Percentiles rank a stretch among this genome's conserved stretches.
Conservation (phyloP, 2,329 filamentous ascomycete species). For the Huntiella moniliformis region DNA sequence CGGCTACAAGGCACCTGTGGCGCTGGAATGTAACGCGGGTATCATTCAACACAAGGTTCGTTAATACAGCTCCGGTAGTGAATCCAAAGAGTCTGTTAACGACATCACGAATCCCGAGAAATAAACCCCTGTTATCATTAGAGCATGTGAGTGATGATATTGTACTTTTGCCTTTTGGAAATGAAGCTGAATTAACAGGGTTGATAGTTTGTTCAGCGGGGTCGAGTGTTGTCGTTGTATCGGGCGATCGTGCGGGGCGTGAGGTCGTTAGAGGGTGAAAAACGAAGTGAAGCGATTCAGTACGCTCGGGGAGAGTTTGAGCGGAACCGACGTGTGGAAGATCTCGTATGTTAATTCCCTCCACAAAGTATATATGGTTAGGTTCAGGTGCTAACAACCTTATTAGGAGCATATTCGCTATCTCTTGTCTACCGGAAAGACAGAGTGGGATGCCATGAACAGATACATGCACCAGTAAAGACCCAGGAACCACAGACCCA, state of each 20-base stretch:
- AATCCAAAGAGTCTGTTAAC: no score
- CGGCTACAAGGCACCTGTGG: no score
- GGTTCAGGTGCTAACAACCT: neutral
- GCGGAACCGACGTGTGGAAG: constrained; percentile 35
- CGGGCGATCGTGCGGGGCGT: constrained; percentile 37
- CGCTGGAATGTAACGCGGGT: no score
- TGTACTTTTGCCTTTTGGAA: no score
- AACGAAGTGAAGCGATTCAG: constrained; percentile 34
- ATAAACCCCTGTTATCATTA: no score
- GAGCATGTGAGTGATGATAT: no score
- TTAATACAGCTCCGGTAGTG: no score
- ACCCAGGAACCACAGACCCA: neutral
- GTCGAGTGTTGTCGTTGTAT: constrained; percentile 37
- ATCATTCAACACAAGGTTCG: no score
- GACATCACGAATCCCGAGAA: no score
- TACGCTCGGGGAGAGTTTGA: constrained; percentile 44
- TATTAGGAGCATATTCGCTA: constrained; percentile 41
- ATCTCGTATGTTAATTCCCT: constrained; percentile 26
- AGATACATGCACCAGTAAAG: constrained; percentile 29
- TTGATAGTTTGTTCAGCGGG: constrained; percentile 38
- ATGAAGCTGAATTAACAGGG: no score
- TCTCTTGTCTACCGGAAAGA: constrained; percentile 44
- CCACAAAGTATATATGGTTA: neutral
- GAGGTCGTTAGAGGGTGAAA: constrained; percentile 31
- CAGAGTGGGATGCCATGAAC: constrained; percentile 46